A percentile compares a stretch with the other conserved stretches of the same genome.
These are phyloP conservation scores for Pelargonium exstipulatum DNA, from an alignment of 441 rosid genomes.

Conservation along the genomic window DNA sequence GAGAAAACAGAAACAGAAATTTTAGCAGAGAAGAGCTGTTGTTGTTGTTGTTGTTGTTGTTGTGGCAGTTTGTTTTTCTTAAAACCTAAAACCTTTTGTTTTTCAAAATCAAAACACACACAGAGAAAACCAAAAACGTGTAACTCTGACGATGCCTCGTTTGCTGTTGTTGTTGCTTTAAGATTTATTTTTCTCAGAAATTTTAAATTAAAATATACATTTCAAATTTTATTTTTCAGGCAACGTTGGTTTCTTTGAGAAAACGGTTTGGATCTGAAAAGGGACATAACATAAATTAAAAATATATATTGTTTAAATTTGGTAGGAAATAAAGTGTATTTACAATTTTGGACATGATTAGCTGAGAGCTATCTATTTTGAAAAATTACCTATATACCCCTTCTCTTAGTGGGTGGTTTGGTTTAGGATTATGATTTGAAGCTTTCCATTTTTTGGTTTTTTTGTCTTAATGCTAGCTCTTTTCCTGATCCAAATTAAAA, in stretches of 20 bases:
- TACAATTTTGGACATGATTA: neutral
- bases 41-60: neutral
- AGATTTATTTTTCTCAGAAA: neutral
- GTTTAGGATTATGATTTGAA: neutral
- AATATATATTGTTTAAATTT: neutral
- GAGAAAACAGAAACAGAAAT: constrained; percentile 7
- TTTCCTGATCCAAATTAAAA: neutral
- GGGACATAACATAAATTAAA: neutral
- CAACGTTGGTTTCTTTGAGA: constrained; percentile 7
- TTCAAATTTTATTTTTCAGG: neutral
- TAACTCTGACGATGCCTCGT: constrained; percentile 8
- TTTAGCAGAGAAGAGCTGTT: constrained; percentile 6
- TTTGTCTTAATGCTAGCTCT: neutral
- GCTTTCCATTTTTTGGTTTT: neutral
- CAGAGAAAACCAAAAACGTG: constrained; percentile 4
- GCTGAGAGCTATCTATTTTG: neutral
- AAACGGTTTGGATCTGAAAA: constrained; percentile 9
- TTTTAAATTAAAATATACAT: neutral
- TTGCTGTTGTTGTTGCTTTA: constrained; percentile 6
- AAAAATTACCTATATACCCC: neutral
- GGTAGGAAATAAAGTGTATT: neutral
- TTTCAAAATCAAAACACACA: too few relatives aligned
- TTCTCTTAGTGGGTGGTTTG: too few relatives aligned
- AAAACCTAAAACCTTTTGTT: neutral
- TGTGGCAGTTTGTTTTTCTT: neutral